These are phyloP conservation scores for Cytospora mali DNA, from an alignment of 2,329 filamentous ascomycete genomes.

Conservation along the genomic window DNA sequence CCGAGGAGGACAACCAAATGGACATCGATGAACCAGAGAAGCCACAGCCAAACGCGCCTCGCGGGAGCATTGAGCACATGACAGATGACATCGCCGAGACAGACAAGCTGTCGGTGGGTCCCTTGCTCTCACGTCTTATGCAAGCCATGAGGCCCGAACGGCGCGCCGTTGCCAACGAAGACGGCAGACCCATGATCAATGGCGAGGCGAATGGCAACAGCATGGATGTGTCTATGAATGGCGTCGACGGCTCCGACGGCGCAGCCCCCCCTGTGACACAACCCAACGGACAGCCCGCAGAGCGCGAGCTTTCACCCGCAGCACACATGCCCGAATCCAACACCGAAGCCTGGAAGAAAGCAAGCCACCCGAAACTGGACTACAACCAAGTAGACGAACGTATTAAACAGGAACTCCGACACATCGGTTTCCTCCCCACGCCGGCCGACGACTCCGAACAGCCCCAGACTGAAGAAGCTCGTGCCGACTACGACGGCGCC, in stretches of 20 bases:
- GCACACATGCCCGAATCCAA: constrained; percentile 79
- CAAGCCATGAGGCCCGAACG: constrained; percentile 79
- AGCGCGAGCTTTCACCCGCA: constrained; percentile 63
- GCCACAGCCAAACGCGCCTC: constrained; percentile 76
- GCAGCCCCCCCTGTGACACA: constrained; percentile 21
- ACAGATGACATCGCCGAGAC: constrained; percentile 85
- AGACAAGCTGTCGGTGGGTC: constrained; percentile 85
- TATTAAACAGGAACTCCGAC: constrained; percentile 84
- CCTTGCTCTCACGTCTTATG: constrained; percentile 79
- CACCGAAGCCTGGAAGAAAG: constrained; percentile 77
- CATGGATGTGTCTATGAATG: constrained; percentile 55
- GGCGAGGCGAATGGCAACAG: constrained; percentile 44
- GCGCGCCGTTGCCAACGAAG: constrained; percentile 48
- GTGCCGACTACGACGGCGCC: constrained; percentile 81
- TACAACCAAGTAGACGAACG: constrained; percentile 88
- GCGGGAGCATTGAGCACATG: constrained; percentile 84
- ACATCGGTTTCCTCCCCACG: constrained; percentile 80
- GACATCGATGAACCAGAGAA: constrained; percentile 71
- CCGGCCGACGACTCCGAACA: constrained; percentile 32
- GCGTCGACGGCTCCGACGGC: constrained; percentile 52
- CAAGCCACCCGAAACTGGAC: constrained; percentile 74
- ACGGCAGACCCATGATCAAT: constrained; percentile 59
- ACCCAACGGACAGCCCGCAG: constrained; percentile 25
- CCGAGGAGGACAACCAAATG: constrained; percentile 86
- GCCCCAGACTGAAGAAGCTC: constrained; percentile 25